Conservation (phyloP, 2,329 filamentous ascomycete genomes). For the Talaromyces sp. region DNA sequence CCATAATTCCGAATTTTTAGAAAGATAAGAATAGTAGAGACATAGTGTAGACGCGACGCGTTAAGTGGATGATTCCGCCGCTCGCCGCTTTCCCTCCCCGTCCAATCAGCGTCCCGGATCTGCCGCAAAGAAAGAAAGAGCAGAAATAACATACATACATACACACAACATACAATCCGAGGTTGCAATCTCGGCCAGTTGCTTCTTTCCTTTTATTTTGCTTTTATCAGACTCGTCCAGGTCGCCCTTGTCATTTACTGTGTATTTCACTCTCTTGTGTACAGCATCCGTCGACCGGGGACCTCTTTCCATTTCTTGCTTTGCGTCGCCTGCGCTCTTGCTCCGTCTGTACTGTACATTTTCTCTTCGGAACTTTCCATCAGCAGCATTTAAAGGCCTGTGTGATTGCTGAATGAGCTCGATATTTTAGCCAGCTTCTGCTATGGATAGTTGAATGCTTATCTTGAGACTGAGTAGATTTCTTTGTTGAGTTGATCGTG, state of each 20-base stretch:
- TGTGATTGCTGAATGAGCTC: too few relatives aligned
- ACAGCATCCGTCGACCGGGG: not conserved
- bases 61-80: not conserved
- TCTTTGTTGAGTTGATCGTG: not conserved
- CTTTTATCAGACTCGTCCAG: not conserved
- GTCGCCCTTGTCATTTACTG: not conserved
- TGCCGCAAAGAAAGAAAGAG: slow-evolving; percentile 1
- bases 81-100: not conserved
- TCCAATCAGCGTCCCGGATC: not conserved
- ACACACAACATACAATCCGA: not conserved
- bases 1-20: too few relatives aligned
- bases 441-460: not conserved
- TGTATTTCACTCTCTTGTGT: not conserved
- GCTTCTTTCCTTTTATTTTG: not conserved
- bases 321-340: not conserved
- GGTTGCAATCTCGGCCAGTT: not conserved
- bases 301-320: not conserved
- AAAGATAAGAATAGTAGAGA: not conserved
- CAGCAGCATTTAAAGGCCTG: not conserved
- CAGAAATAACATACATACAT: not conserved
- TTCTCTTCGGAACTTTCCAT: not conserved
- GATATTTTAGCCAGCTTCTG: not conserved
- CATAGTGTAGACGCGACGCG: slow-evolving; percentile 12
- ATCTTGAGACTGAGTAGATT: not conserved
- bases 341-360: not conserved